phyloP scores from a whole-genome alignment of 1,139 yeast genomes.

The Lodderomyces orthopsilosis region DNA sequence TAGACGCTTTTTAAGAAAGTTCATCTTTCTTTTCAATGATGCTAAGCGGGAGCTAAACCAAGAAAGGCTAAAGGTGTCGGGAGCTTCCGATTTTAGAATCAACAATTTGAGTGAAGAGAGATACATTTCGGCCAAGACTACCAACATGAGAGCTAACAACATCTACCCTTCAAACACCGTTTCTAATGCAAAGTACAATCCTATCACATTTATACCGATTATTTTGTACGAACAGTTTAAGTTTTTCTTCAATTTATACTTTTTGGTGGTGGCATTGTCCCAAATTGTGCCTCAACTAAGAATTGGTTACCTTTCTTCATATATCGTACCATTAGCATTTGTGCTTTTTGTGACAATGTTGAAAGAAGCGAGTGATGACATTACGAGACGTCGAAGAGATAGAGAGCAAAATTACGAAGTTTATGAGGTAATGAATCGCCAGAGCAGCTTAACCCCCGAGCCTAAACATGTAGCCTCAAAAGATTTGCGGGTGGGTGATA shows the following conservation, averaged over 20 bases:
- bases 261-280: slow-evolving; percentile 87
- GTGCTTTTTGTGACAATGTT: slow-evolving; percentile 90
- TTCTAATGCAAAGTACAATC: slow-evolving; percentile 92
- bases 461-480: slow-evolving; percentile 52
- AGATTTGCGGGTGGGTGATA: slow-evolving; percentile 79
- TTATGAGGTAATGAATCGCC: slow-evolving; percentile 63
- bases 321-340: slow-evolving; percentile 90
- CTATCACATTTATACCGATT: slow-evolving; percentile 82
- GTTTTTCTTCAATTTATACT: slow-evolving; percentile 91
- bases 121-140: slow-evolving; percentile 38
- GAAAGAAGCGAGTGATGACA: slow-evolving; percentile 94
- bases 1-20: slow-evolving; percentile 16
- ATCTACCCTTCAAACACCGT: slow-evolving; percentile 74
- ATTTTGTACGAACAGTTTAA: slow-evolving; percentile 94
- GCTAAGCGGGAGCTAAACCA: slow-evolving; percentile 30
- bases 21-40: slow-evolving; percentile 21
- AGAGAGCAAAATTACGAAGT: slow-evolving; percentile 81
- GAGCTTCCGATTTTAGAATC: slow-evolving; percentile 13
- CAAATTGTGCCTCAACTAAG: slow-evolving; percentile 89
- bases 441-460: slow-evolving; percentile 25
- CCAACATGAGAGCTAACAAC: slow-evolving; percentile 17
- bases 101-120: slow-evolving; percentile 22
- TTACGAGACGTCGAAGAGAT: slow-evolving; percentile 86
- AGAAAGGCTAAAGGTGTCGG: slow-evolving; percentile 20
- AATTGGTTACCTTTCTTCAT: slow-evolving; percentile 90